Conservation (phyloP, 2,329 filamentous ascomycete genomes). For the Cytospora paraplurivora region DNA sequence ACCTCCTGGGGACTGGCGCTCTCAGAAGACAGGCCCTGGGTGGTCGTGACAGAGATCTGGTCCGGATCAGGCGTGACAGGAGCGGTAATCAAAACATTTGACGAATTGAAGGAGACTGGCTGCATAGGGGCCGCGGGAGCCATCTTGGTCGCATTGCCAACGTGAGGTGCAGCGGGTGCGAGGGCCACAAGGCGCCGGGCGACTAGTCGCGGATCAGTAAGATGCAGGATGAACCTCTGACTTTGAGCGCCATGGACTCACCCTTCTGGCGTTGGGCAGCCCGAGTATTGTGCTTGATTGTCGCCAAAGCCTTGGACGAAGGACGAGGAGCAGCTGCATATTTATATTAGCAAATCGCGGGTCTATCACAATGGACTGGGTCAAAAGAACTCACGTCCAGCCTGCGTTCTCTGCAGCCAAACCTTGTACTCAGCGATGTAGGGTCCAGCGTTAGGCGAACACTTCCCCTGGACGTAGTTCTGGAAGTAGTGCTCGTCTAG, state of each 20-base stretch:
- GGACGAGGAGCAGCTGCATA: not conserved
- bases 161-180: not conserved
- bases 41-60: too few relatives aligned
- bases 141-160: not conserved
- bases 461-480: constrained; percentile 33
- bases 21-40: too few relatives aligned
- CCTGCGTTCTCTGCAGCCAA: not conserved
- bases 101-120: too few relatives aligned
- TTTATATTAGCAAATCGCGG: not conserved
- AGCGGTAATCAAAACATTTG: too few relatives aligned
- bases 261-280: not conserved
- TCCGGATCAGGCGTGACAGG: too few relatives aligned
- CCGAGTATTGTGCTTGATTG: not conserved
- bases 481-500: constrained; percentile 40
- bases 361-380: not conserved
- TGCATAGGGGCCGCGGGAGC: too few relatives aligned
- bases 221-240: not conserved
- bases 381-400: not conserved
- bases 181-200: not conserved
- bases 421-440: constrained; percentile 1
- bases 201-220: not conserved
- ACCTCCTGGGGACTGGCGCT: too few relatives aligned
- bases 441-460: constrained; percentile 32
- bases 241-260: not conserved
- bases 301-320: not conserved